These are phyloP conservation scores for Conringia planisiliqua DNA, from an alignment of 345 rosid species.

Conservation along the genomic window DNA sequence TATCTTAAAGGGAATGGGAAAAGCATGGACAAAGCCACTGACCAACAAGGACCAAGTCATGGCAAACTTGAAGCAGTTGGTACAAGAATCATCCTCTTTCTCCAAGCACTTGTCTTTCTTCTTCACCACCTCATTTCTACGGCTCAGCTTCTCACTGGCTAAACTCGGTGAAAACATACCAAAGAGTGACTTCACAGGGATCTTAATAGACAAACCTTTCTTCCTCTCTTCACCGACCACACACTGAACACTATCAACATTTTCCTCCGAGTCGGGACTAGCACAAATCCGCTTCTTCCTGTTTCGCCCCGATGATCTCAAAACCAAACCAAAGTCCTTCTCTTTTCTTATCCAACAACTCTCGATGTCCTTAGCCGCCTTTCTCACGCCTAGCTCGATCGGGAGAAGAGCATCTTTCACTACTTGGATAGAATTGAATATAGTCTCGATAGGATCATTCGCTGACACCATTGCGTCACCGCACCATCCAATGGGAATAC, in stretches of 20 bases:
- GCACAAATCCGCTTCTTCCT: constrained; percentile 38
- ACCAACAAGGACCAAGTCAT: constrained; percentile 73
- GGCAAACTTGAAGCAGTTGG: constrained; percentile 69
- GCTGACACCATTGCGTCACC: constrained; percentile 53
- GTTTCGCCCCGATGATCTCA: constrained; percentile 30
- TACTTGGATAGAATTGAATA: constrained; percentile 66
- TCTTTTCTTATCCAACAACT: constrained; percentile 52
- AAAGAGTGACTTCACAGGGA: constrained; percentile 49
- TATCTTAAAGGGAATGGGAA: constrained; percentile 54
- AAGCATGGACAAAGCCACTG: constrained; percentile 63
- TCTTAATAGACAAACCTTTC: constrained; percentile 52
- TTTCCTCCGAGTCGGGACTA: constrained; percentile 15
- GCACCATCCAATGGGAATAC: constrained; percentile 22
- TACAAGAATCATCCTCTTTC: constrained; percentile 55
- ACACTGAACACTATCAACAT: constrained; percentile 14
- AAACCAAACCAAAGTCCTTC: constrained; percentile 26
- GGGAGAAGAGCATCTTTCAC: constrained; percentile 64
- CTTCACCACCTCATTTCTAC: constrained; percentile 33
- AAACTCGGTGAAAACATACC: constrained; percentile 49
- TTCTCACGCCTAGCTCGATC: constrained; percentile 56
- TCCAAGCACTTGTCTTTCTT: constrained; percentile 39
- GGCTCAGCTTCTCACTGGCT: constrained; percentile 31
- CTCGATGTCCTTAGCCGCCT: constrained; percentile 69
- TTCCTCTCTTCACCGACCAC: constrained; percentile 51
- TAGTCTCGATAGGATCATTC: constrained; percentile 64